Percentiles rank a stretch among this genome's conserved stretches.
Conservation (phyloP, 495 filamentous ascomycete genomes). For the Talaromyces liani region DNA sequence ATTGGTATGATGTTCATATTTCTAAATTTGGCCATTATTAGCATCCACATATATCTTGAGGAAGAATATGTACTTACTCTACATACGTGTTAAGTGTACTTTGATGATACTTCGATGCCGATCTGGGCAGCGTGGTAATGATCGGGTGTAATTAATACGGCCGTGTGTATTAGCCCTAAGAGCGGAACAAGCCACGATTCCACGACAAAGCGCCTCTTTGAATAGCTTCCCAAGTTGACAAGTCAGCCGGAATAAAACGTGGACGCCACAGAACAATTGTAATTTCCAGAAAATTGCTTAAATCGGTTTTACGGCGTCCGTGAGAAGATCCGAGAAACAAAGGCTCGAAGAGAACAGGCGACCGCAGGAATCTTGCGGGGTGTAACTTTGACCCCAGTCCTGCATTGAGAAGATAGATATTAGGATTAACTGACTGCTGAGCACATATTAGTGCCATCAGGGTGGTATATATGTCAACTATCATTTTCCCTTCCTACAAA, state of each 20-base stretch:
- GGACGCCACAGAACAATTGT: background rate
- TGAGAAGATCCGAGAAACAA: background rate
- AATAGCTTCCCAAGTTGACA: background rate
- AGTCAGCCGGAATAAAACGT: background rate
- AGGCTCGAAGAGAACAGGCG: background rate
- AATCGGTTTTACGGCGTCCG: background rate
- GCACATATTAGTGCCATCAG: background rate
- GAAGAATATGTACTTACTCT: background rate
- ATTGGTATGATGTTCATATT: background rate
- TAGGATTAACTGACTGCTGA: background rate
- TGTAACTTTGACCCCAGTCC: background rate
- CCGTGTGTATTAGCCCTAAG: background rate
- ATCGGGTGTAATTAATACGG: background rate
- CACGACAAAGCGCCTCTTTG: background rate
- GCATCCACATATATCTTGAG: background rate
- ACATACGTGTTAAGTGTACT: background rate
- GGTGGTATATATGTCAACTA: background rate
- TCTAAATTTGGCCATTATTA: background rate
- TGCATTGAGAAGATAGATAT: background rate
- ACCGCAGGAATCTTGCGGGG: background rate
- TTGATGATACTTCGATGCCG: background rate
- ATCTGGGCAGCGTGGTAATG: background rate
- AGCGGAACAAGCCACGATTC: background rate
- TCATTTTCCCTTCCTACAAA: background rate
- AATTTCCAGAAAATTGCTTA: background rate